Percentiles rank a stretch among this genome's conserved stretches.
Conservation (phyloP, 164 flowering plant species). For the Protea cynaroides region DNA sequence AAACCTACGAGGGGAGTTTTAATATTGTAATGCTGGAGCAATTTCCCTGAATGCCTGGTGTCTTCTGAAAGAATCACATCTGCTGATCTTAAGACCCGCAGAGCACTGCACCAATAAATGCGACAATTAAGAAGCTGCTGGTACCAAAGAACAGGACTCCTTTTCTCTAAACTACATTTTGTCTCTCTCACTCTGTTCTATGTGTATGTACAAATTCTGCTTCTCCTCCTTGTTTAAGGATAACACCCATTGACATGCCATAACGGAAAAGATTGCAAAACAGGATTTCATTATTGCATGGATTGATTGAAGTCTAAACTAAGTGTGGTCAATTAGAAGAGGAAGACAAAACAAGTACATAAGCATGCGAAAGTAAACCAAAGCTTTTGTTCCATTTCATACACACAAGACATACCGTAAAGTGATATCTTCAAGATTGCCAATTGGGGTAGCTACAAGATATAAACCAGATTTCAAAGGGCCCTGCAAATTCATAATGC, state of each 20-base stretch:
- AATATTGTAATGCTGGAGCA: conserved; percentile 80
- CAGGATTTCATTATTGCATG: neutral
- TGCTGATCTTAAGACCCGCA: conserved; percentile 83
- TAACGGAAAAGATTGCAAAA: neutral
- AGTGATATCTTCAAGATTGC: conserved; percentile 95
- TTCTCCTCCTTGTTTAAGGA: no score
- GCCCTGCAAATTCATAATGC: conserved; percentile 29
- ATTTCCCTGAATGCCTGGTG: conserved; percentile 93
- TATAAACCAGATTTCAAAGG: conserved; percentile 75
- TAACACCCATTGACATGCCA: neutral
- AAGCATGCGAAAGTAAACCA: neutral
- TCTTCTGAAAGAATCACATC: conserved; percentile 89
- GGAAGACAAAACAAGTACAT: neutral
- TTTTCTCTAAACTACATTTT: neutral
- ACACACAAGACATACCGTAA: conserved; percentile 30
- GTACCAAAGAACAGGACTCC: neutral
- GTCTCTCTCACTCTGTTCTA: no score
- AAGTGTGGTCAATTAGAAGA: neutral
- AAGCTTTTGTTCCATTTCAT: neutral
- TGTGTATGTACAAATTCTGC: no score
- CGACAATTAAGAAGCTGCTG: neutral
- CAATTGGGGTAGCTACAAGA: conserved; percentile 92
- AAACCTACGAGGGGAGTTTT: conserved; percentile 76
- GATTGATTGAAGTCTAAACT: neutral
- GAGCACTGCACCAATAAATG: conserved; percentile 47